These are phyloP conservation scores for Leptosphaerulina australis DNA, from an alignment of 2,329 filamentous ascomycete species.

Conservation along the genomic window DNA sequence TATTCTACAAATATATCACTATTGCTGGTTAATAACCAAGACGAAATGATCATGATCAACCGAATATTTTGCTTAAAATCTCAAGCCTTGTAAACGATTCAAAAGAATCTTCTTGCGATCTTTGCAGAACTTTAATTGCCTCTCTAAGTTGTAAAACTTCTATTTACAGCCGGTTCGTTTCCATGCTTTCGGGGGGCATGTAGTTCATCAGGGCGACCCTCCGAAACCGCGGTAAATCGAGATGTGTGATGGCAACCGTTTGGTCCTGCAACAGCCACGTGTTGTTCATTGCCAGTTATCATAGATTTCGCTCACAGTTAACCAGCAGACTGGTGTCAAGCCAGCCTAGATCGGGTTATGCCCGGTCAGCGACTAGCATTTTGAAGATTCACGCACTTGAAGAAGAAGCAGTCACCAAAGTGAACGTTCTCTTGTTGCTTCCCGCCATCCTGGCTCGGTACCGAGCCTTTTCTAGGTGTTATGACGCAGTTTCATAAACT, in stretches of 20 bases:
- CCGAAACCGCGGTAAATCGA: constrained; percentile 1
- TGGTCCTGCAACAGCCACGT: not conserved
- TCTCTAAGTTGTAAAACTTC: constrained; percentile 15
- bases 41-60: not conserved
- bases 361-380: constrained; percentile 24
- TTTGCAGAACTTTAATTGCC: constrained; percentile 14
- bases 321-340: not conserved
- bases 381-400: constrained; percentile 31
- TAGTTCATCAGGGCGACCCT: constrained; percentile 9
- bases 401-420: constrained; percentile 28
- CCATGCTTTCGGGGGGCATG: constrained; percentile 16
- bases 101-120: constrained; percentile 16
- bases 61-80: not conserved
- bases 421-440: constrained; percentile 27
- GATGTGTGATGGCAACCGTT: not conserved
- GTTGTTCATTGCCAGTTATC: not conserved
- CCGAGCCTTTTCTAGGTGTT: constrained; percentile 26
- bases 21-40: not conserved
- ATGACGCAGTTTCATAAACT: constrained; percentile 27
- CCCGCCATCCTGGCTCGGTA: constrained; percentile 22
- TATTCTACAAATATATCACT: not conserved
- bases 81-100: not conserved
- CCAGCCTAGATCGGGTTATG: not conserved
- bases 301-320: not conserved
- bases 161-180: constrained; percentile 15